phyloP scores from a whole-genome alignment of 2,329 filamentous ascomycete genomes.

The Aquanectria penicillioides region DNA sequence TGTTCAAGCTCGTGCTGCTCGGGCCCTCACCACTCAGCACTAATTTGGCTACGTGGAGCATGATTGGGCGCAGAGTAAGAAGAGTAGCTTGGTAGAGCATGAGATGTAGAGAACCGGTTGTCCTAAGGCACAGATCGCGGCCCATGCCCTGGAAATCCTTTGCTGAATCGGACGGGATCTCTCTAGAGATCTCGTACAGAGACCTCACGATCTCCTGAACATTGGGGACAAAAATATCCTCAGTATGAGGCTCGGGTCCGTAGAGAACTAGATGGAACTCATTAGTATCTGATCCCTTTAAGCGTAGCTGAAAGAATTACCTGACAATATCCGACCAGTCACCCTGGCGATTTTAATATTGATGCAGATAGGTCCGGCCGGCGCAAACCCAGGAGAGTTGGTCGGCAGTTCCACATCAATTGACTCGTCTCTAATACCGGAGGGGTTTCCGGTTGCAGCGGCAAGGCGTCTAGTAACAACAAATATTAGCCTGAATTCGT shows the following conservation, averaged over 20 bases:
- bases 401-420: constrained; percentile 39
- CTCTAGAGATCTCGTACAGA: constrained; percentile 39
- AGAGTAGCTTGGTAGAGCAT: constrained; percentile 47
- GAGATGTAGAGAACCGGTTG: constrained; percentile 44
- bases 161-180: constrained; percentile 39
- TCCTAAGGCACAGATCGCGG: constrained; percentile 42
- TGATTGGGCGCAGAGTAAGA: constrained; percentile 43
- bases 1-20: constrained; percentile 34
- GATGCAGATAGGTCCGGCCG: constrained; percentile 41
- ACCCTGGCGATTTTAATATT: constrained; percentile 42
- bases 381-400: constrained; percentile 42
- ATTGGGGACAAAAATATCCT: constrained; percentile 43
- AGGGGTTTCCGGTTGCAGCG: constrained; percentile 40
- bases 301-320: not conserved
- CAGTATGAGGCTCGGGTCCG: constrained; percentile 43
- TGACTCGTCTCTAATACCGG: constrained; percentile 36
- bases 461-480: constrained; percentile 29
- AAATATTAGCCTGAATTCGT: not conserved
- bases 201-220: constrained; percentile 46
- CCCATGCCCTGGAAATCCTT: constrained; percentile 36
- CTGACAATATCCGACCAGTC: constrained; percentile 40
- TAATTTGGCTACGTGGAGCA: constrained; percentile 43
- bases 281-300: rapidly evolving
- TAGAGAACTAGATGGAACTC: constrained; percentile 37
- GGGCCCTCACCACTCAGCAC: constrained; percentile 38